Percentiles rank a stretch among this genome's conserved stretches.
Evolutionary conservation across 305 asterid genomes (phyloP).

Genomic region (Vinca major): DNA sequence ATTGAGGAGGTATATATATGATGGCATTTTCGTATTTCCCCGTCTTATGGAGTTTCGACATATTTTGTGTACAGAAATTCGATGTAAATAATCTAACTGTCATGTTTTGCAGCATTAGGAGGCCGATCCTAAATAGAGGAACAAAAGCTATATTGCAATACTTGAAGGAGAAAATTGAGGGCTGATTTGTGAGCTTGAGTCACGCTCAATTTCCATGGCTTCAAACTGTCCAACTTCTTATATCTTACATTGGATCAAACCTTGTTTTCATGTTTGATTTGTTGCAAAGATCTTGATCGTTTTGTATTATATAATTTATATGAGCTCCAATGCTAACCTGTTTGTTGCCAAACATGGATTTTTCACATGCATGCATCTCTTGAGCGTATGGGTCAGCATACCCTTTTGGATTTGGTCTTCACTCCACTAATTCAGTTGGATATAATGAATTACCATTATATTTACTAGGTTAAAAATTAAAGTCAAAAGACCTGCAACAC

Average conservation of each 20-base stretch:
- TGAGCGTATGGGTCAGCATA: background rate
- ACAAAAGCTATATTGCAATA: slow-evolving; percentile 69
- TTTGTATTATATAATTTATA: background rate
- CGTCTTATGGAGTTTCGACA: no score
- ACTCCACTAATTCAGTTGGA: no score
- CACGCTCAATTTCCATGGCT: background rate
- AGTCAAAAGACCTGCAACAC: background rate
- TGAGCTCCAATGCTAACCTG: background rate
- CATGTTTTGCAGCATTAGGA: slow-evolving; percentile 53
- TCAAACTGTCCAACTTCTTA: no score
- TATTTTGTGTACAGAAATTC: background rate
- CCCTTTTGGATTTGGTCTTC: no score
- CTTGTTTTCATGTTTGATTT: background rate
- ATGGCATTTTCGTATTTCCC: background rate
- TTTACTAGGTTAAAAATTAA: background rate
- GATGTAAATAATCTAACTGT: background rate
- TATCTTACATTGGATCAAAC: no score
- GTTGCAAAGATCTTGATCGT: background rate
- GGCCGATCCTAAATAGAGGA: slow-evolving; percentile 76
- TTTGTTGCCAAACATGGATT: no score
- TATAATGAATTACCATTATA: background rate
- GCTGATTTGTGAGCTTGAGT: slow-evolving; percentile 17
- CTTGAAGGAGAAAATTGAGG: slow-evolving; percentile 66
- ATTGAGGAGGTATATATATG: slow-evolving; percentile 70
- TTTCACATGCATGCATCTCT: background rate